phyloP scores from a whole-genome alignment of 495 filamentous ascomycete species.

The Talaromyces borbonicus region DNA sequence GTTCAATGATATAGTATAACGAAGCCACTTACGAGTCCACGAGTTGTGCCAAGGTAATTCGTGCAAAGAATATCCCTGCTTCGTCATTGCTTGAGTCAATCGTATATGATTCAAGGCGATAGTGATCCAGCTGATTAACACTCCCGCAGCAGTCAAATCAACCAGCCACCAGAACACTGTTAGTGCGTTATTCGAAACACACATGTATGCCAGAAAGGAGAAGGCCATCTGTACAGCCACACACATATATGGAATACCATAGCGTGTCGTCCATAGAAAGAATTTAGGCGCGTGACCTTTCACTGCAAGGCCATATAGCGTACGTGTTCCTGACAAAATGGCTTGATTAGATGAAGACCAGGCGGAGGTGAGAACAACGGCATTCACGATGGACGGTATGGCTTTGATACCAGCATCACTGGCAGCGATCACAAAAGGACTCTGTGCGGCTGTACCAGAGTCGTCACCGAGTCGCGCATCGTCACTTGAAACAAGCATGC shows the following conservation, averaged over 20 bases:
- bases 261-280: slow-evolving; percentile 46
- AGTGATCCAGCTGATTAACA: slow-evolving; percentile 46
- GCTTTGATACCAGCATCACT: slow-evolving; percentile 29
- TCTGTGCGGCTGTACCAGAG: slow-evolving; percentile 29
- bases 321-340: slow-evolving; percentile 52
- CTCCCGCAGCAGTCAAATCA: slow-evolving; percentile 43
- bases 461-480: slow-evolving; percentile 34
- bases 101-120: slow-evolving; percentile 48
- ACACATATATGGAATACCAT: slow-evolving; percentile 53
- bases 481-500: slow-evolving; percentile 41
- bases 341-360: slow-evolving; percentile 39
- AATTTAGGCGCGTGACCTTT: slow-evolving; percentile 35
- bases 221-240: slow-evolving; percentile 42
- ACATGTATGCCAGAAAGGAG: slow-evolving; percentile 50
- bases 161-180: slow-evolving; percentile 55
- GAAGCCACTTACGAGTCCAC: slow-evolving; percentile 19
- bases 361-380: slow-evolving; percentile 36
- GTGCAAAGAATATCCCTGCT: slow-evolving; percentile 34
- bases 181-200: slow-evolving; percentile 42
- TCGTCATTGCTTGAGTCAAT: slow-evolving; percentile 40
- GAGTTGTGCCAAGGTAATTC: slow-evolving; percentile 44
- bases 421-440: slow-evolving; percentile 46
- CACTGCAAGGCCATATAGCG: slow-evolving; percentile 35
- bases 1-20: slow-evolving; percentile 46
- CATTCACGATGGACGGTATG: slow-evolving; percentile 43